Base-by-base conservation (phyloP, 2,329 filamentous ascomycete genomes). In the Aspergillus udagawae region DNA sequence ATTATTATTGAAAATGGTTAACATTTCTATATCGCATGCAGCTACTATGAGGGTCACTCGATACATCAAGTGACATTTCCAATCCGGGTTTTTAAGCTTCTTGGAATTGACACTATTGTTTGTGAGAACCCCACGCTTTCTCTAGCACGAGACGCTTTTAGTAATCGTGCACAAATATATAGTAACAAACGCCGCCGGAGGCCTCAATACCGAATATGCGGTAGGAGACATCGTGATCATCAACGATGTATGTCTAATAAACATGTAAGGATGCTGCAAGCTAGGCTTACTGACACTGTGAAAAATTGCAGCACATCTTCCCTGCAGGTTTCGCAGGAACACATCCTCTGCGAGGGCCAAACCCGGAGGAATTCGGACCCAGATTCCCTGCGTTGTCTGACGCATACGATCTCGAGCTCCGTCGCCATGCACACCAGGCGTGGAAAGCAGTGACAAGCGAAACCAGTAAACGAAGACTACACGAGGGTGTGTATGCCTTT, bases 131-230 rank as follows among this genome's bases (percentile, higher is more conserved):
- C 28, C 21, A 4, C 20, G 9, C 17, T 7, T 25, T 25, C 25
- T 28, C 23, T 10, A 42, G 14, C 35, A 38, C 17, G 23, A n/a
- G 2, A 45, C 8, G 12, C 10, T 35, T 10, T 29, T 52, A 20
- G 21, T 35, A n/a, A 54, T 32, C n/a, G 27, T 25, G 12, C 44
- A 17, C 12, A 27, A 14, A 14, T 47, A 20, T 14, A 27, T 23
- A 83, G 83, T 87, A 62, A 89, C 86, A 47, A 89, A 88, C 69
- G 86, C 86, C 47, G 84, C 85, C 44, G 86, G 86, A 56, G 85
- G 84, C 12, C 71, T 88, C 38, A 88, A 88, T 70, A 78, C 81
- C n/a, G 78, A 80, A 41, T 88, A 87, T 72, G 74, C 73, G 25
- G 84, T 88, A 29, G 86, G 86, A 50, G 86, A 88, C 68, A 83